Percentiles rank a stretch among this genome's conserved stretches.
phyloP scores from a whole-genome alignment of 1,284 basidiomycete species.

The Cryptococcus wingfieldii region DNA sequence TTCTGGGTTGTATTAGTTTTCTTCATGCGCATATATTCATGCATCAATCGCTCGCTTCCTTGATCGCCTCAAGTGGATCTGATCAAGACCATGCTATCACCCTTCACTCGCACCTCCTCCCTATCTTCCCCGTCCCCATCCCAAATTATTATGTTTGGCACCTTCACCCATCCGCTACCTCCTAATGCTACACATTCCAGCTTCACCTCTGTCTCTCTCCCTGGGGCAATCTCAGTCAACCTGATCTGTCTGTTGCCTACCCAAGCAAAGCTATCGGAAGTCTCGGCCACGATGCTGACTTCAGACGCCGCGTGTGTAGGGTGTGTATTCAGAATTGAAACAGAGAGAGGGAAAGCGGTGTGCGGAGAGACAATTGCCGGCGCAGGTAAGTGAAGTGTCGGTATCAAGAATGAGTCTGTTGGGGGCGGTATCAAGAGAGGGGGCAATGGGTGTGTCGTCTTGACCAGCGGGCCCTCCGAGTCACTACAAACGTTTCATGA shows the following conservation, averaged over 20 bases:
- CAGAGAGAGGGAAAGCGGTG: conserved; percentile 30
- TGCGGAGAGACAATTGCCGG: conserved; percentile 16
- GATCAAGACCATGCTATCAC: conserved; percentile 17
- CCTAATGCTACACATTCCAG: conserved; percentile 30
- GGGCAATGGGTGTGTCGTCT: conserved; percentile 23
- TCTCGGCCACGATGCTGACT: conserved; percentile 28
- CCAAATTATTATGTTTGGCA: conserved; percentile 36
- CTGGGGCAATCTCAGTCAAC: conserved; percentile 26
- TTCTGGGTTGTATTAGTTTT: no score
- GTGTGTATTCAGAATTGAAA: conserved; percentile 40
- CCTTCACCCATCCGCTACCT: conserved; percentile 25
- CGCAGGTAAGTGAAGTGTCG: conserved; percentile 17
- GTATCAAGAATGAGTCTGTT: conserved; percentile 31
- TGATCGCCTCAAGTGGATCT: conserved; percentile 7
- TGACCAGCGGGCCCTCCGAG: conserved; percentile 4
- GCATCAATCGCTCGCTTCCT: no score
- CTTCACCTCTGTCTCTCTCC: conserved; percentile 14
- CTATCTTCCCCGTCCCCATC: conserved; percentile 30
- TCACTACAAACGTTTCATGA: conserved; percentile 4
- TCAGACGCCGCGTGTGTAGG: conserved; percentile 23
- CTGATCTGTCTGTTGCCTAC: conserved; percentile 26
- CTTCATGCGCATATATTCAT: no score
- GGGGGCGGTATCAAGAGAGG: conserved; percentile 18
- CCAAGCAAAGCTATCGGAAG: conserved; percentile 45
- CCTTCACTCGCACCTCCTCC: conserved; percentile 30